Evolutionary conservation across 768 basidiomycete species (phyloP), one percentile per base, ranked within the genome.

Genomic region (Mycena vulgaris): DNA sequence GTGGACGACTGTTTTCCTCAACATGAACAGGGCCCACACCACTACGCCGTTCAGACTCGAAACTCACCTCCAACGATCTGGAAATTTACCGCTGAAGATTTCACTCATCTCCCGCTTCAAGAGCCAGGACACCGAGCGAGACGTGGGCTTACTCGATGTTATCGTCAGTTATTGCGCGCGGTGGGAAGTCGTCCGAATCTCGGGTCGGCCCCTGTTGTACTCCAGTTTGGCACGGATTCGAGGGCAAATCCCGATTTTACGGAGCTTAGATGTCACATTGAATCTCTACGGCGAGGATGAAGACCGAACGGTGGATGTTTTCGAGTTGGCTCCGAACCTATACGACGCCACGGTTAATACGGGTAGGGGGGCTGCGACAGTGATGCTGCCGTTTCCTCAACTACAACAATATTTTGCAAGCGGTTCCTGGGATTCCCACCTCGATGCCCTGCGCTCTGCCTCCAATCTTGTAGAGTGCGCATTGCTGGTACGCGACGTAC

Each of bases 381-480:
- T 58, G 27, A 2, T 16, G 11, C 53, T 69, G 8, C 68, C 68
- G 6, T 67, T 37, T 30, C 9, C 53, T 27, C 35, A 39, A 19
- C 28, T 69, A 21, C 52, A 28, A 17, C 47, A 11, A 28, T 69
- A 63, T 47, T 47, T 5, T 23, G 47, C 23, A 33, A 35, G 35
- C 48, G 25, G 14, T 49, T 16, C 61, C n/a, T 69, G 61, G 61
- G 19, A 19, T 9, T 2, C 17, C 6, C 40, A 56, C 9, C 23
- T 56, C 42, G 17, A 47, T 3, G 16, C 28, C 27, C 68, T 69
- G 5, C 37, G 21, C 16, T 57, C 47, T 23, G 31, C 25, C 21
- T 57, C 61, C 10, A 63, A 58, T 40, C 53, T 69, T 16, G 56
- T 63, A 6, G 68, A 69, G 4, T 69, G 67, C 27, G 61, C 17